Evolutionary conservation across 495 filamentous ascomycete genomes (phyloP), one percentile per base, ranked within the genome.

Genomic region (Aspergillus heteromorphus): DNA sequence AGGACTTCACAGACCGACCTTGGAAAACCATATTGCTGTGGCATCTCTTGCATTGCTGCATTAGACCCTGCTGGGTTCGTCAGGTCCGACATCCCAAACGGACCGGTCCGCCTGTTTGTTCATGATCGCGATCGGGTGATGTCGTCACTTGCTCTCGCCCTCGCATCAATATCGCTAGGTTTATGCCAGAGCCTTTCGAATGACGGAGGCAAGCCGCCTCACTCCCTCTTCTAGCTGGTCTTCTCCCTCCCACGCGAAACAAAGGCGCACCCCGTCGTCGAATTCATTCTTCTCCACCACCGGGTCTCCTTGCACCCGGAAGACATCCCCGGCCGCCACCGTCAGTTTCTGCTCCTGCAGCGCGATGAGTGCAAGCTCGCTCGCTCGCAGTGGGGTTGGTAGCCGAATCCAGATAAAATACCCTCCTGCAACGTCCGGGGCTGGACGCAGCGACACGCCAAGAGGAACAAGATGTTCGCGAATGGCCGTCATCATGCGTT

Each of bases 401-500:
- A 96, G 67, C 8, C 71, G 69, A 16, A 93, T 61, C 89, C 90
- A 96, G 30, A 91, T 70, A 64, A 93, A 95, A 66, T 90, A 95
- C 0, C 91, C 91, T 0, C 90, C 90, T 0, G 69, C 67, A 6
- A 67, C 51, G 2, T 56, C 51, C 0, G 68, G 56, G 5, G 66
- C 47, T 53, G 72, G 65, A 6, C 74, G 73, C 5, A 80, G 55
- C 2, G 58, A 67, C 6, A 86, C 80, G 6, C 87, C 87, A 0
- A 87, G 70, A 1, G 81, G 82, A 0, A 77, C 55, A 10, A 93
- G 73, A 40, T 85, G 59, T 42, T 71, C 58, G 11, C 75, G 51
- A 23, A 92, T 79, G 1, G 84, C 78, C 1, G 52, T 49, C 40
- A 83, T 65, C 55, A 91, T 68, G 16, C 60, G 56, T 20, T 65